These are phyloP conservation scores for Quambalaria eucalypti DNA, from an alignment of 1,284 basidiomycete species.

Conservation along the genomic window DNA sequence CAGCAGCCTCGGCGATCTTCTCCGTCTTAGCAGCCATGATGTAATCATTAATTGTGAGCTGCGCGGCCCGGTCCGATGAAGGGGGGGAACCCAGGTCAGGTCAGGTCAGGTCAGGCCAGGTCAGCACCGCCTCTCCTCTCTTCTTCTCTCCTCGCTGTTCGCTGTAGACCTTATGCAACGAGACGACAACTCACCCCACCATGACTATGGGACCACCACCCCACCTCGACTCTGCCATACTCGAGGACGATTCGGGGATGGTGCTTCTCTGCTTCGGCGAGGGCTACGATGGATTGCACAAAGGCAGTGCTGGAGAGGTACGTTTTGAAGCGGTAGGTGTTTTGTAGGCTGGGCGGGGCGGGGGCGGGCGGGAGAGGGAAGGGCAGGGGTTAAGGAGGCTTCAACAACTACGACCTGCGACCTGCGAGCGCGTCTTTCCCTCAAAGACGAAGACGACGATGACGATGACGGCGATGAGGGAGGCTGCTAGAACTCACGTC, in stretches of 20 bases:
- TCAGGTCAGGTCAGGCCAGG: not conserved
- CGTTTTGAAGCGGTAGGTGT: slow-evolving; percentile 36
- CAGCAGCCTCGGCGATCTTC: slow-evolving; percentile 20
- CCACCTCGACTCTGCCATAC: slow-evolving; percentile 40
- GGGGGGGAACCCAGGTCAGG: not conserved
- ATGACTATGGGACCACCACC: slow-evolving; percentile 45
- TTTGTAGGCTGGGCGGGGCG: slow-evolving; percentile 20
- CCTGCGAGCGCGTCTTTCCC: too few relatives aligned
- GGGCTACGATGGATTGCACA: slow-evolving; percentile 17
- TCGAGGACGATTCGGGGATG: slow-evolving; percentile 41
- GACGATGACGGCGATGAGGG: too few relatives aligned
- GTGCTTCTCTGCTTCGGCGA: slow-evolving; percentile 35
- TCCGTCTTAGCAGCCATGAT: slow-evolving; percentile 45
- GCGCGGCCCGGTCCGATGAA: not conserved
- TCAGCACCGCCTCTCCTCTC: not conserved
- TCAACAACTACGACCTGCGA: too few relatives aligned
- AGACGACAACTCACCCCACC: slow-evolving; percentile 29
- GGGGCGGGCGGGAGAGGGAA: not conserved
- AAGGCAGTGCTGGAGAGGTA: slow-evolving; percentile 30
- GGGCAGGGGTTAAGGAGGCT: too few relatives aligned
- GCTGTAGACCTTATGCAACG: too few relatives aligned
- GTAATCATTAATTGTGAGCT: slow-evolving; percentile 45
- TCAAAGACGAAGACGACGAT: too few relatives aligned
- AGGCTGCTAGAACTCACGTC: too few relatives aligned
- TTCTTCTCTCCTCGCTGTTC: not conserved